Percentiles rank a stretch among this genome's conserved stretches.
phyloP scores from a whole-genome alignment of 371 early-diverging fungal species.

The Haplosporangium sp. region DNA sequence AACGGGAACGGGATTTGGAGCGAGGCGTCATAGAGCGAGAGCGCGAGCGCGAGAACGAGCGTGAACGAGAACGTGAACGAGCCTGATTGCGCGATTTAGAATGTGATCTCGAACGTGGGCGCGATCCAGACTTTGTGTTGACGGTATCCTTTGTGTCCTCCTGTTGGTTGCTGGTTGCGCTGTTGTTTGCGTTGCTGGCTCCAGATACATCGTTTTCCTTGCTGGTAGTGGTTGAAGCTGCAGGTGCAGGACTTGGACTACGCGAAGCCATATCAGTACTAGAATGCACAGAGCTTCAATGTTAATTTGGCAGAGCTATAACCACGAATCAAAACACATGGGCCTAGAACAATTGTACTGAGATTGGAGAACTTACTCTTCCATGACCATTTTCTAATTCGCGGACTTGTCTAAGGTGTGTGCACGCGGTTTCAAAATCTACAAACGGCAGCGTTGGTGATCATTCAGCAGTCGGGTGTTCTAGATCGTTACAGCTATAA shows the following conservation, averaged over 20 bases:
- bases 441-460: too few relatives aligned
- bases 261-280: slow-evolving; percentile 47
- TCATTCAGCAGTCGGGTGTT: too few relatives aligned
- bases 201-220: slow-evolving; percentile 9
- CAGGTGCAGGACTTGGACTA: slow-evolving; percentile 34
- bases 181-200: background rate
- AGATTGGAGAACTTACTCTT: slow-evolving; percentile 3
- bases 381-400: background rate
- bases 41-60: slow-evolving; percentile 35
- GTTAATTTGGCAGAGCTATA: background rate
- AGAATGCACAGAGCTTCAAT: background rate
- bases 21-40: slow-evolving; percentile 29
- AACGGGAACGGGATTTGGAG: slow-evolving; percentile 31
- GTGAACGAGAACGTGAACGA: slow-evolving; percentile 36
- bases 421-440: background rate
- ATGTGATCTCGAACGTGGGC: slow-evolving; percentile 29
- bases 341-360: background rate
- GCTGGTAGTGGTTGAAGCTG: background rate
- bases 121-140: slow-evolving; percentile 17
- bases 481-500: too few relatives aligned
- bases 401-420: background rate
- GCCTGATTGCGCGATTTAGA: slow-evolving; percentile 17
- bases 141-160: slow-evolving; percentile 5
- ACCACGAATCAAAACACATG: background rate
- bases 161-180: slow-evolving; percentile 1